Conservation (phyloP, 225 moss, liverwort and hornwort species). For the Rhytidiadelphus loreus region DNA sequence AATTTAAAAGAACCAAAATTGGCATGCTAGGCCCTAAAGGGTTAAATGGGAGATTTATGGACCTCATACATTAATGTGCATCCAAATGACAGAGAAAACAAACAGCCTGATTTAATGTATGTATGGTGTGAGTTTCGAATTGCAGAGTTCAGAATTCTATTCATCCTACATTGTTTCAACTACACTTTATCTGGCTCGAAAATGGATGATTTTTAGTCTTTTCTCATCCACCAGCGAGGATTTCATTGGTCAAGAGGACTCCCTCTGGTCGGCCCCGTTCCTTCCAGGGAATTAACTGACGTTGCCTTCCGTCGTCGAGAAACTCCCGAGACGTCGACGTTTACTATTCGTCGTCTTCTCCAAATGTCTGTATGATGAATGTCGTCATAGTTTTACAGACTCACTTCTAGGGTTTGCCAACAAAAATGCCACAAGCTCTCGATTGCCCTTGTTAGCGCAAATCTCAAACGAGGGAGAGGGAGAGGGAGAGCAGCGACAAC, state of each 20-base stretch:
- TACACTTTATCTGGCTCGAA: background rate
- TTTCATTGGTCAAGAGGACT: background rate
- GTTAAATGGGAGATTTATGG: no score
- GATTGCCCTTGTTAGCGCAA: no score
- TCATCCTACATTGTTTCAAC: background rate
- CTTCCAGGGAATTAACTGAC: background rate
- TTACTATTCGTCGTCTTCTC: background rate
- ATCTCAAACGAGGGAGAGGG: background rate
- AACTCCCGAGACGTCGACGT: background rate
- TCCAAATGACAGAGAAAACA: no score
- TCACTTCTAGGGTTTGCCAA: background rate
- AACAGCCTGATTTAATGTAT: no score
- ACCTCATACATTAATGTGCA: no score
- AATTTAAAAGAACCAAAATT: no score
- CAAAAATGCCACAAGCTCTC: background rate
- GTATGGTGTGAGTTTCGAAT: no score
- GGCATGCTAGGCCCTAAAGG: no score
- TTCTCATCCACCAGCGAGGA: background rate
- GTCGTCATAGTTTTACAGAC: background rate
- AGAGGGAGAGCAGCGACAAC: background rate
- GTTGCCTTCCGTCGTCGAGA: background rate
- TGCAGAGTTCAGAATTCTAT: background rate
- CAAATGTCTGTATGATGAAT: background rate
- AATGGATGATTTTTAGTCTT: background rate
- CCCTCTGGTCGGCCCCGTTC: no score